Conservation (phyloP, 345 rosid genomes). For the Lepidium sativum region DNA sequence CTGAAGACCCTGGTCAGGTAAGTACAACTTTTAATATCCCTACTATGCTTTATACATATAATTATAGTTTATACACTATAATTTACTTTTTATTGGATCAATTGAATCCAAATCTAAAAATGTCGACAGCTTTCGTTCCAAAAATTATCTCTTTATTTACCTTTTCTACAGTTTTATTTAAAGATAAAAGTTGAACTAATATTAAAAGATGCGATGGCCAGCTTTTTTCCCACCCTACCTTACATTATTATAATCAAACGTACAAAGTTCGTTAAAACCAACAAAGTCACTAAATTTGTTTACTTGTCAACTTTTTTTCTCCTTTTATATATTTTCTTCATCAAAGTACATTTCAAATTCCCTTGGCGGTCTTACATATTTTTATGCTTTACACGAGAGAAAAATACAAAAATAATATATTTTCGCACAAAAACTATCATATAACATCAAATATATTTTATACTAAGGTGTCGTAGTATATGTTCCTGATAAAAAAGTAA, state of each 20-base stretch:
- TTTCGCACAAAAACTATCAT: too few relatives aligned
- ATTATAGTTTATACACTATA: conserved; percentile 7
- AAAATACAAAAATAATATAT: too few relatives aligned
- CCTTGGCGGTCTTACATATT: conserved; percentile 18
- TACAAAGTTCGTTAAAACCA: conserved; percentile 17
- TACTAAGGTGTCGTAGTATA: too few relatives aligned
- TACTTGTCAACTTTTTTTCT: background rate
- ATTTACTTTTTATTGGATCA: conserved; percentile 44
- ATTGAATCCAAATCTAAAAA: conserved; percentile 23
- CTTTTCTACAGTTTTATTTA: conserved; percentile 13
- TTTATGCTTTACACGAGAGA: too few relatives aligned
- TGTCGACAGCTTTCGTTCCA: conserved; percentile 22
- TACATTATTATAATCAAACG: conserved; percentile 7
- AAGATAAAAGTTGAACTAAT: conserved; percentile 20
- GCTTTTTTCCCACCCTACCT: conserved; percentile 28
- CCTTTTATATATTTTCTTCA: background rate
- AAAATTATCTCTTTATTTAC: background rate
- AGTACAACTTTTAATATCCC: background rate
- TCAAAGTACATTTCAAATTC: conserved; percentile 13
- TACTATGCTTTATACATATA: background rate
- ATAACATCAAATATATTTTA: too few relatives aligned
- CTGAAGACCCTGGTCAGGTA: conserved; percentile 96
- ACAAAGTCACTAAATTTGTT: conserved; percentile 15
- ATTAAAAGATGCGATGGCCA: conserved; percentile 33
- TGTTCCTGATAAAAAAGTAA: too few relatives aligned